Percentiles rank a stretch among this genome's conserved stretches.
phyloP scores from a whole-genome alignment of 179 eudicot genomes.

The Nepenthes alata region DNA sequence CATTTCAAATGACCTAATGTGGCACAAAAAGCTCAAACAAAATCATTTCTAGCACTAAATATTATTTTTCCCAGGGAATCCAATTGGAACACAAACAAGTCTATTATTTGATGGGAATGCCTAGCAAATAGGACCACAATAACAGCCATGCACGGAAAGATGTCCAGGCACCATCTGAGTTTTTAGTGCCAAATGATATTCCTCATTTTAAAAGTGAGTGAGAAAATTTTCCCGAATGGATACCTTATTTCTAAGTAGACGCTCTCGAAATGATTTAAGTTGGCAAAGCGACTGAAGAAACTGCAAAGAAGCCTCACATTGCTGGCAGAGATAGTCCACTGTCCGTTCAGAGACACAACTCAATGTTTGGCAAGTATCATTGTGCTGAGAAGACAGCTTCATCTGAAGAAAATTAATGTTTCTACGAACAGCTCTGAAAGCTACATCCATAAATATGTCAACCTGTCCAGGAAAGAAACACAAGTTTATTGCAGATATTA shows the following conservation, averaged over 20 bases:
- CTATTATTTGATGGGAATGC: too few species aligned
- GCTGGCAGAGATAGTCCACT: conserved; percentile 54
- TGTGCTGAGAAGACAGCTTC: conserved; percentile 38
- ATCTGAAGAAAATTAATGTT: conserved; percentile 50
- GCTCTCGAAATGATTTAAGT: conserved; percentile 70
- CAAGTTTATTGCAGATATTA: not conserved
- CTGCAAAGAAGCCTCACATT: conserved; percentile 89
- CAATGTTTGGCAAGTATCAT: conserved; percentile 19
- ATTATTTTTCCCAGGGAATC: too few species aligned
- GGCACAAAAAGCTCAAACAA: too few species aligned
- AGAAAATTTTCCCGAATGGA: conserved; percentile 1
- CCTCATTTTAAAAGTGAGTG: not conserved
- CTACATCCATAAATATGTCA: conserved; percentile 63
- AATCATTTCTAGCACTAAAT: too few species aligned
- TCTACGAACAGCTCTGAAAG: conserved; percentile 65
- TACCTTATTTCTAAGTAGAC: conserved; percentile 72
- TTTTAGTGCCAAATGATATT: too few species aligned
- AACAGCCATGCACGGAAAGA: not conserved
- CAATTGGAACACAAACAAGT: too few species aligned
- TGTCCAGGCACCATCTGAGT: too few species aligned
- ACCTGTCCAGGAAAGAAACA: conserved; percentile 41
- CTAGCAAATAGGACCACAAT: conserved; percentile 8
- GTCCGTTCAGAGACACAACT: conserved; percentile 31
- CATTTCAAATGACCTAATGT: not conserved
- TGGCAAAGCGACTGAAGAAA: conserved; percentile 76